phyloP scores from a whole-genome alignment of 2,329 filamentous ascomycete species.

The Sclerotinia subarctica region DNA sequence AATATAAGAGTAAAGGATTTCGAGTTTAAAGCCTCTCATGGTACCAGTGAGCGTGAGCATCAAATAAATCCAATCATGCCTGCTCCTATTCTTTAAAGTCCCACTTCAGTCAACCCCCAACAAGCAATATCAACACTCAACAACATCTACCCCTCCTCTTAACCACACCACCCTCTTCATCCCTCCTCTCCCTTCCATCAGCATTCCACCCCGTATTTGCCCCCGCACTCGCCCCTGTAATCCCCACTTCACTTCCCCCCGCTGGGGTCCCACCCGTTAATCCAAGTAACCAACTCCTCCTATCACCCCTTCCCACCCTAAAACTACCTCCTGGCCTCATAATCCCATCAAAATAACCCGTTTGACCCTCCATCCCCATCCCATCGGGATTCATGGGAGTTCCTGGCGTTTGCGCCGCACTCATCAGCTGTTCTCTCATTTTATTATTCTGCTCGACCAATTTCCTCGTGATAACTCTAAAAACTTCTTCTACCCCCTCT shows the following conservation, averaged over 20 bases:
- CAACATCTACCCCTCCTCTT: constrained; percentile 12
- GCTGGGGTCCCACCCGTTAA: neutral
- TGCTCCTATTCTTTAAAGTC: neutral
- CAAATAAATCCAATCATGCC: neutral
- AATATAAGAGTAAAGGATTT: neutral
- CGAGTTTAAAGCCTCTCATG: neutral
- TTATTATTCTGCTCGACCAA: constrained; percentile 68
- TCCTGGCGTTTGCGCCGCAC: constrained; percentile 47
- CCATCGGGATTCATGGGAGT: constrained; percentile 38
- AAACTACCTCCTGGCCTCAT: constrained; percentile 55
- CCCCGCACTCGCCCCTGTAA: neutral
- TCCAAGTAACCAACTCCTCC: constrained; percentile 58
- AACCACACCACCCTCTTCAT: neutral
- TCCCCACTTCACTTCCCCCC: constrained; percentile 7
- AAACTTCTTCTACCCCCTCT: constrained; percentile 95
- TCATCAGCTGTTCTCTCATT: constrained; percentile 48
- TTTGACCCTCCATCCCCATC: constrained; percentile 29
- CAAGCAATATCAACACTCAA: neutral
- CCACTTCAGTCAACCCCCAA: neutral
- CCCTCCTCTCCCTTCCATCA: constrained; percentile 5
- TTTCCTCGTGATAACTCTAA: constrained; percentile 84
- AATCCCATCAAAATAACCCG: constrained; percentile 46
- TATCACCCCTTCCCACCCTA: constrained; percentile 54
- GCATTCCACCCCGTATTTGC: neutral
- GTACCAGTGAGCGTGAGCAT: neutral